Conservation (phyloP, 768 basidiomycete species). For the Collybia sp. region DNA sequence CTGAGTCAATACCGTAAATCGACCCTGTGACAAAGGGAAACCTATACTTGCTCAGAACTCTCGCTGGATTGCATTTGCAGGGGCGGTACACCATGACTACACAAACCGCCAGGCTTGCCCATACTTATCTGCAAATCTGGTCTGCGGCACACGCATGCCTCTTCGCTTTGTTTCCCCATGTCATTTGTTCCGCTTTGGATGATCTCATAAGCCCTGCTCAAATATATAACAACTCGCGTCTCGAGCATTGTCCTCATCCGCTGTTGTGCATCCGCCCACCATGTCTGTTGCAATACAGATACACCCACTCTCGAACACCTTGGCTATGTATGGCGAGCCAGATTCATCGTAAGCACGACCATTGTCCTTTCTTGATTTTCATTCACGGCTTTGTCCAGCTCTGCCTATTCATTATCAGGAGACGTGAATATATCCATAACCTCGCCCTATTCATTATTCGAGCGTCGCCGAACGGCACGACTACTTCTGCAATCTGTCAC, state of each 20-base stretch:
- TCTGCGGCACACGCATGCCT: not conserved
- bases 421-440: constrained; percentile 65
- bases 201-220: constrained; percentile 5
- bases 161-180: constrained; percentile 12
- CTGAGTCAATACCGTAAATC: constrained; percentile 6
- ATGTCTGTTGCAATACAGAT: constrained; percentile 72
- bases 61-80: not conserved
- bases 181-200: constrained; percentile 12
- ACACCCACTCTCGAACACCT: constrained; percentile 45
- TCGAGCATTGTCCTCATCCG: constrained; percentile 8
- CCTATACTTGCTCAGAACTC: constrained; percentile 8
- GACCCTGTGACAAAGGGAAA: constrained; percentile 15
- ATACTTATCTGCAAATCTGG: not conserved
- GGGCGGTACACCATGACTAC: not conserved
- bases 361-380: not conserved
- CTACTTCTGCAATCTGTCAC: constrained; percentile 64
- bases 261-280: constrained; percentile 13
- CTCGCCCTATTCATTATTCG: constrained; percentile 53
- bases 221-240: constrained; percentile 2
- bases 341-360: constrained; percentile 50
- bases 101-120: constrained; percentile 1
- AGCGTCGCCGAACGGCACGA: constrained; percentile 42
- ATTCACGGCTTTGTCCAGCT: constrained; percentile 36
- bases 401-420: constrained; percentile 85
- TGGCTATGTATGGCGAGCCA: constrained; percentile 71